Conservation (phyloP, 2,329 filamentous ascomycete genomes). For the Xylariomycetidae sp. region DNA sequence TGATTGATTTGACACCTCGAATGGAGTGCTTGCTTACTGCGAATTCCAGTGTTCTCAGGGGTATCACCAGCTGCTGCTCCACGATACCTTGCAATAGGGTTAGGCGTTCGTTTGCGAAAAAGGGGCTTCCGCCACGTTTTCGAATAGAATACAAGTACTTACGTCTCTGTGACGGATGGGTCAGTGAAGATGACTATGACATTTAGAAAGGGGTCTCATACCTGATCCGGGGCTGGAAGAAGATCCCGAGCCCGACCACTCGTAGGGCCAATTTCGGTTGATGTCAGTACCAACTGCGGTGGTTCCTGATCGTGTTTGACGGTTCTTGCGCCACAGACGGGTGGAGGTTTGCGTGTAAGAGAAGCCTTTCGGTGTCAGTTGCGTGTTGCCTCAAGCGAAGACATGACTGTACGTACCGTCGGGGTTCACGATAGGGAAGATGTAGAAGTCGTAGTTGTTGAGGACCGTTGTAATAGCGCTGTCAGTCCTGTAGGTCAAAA, state of each 20-base stretch:
- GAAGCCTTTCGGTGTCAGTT: conserved; percentile 34
- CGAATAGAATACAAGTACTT: too few relatives aligned
- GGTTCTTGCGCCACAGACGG: conserved; percentile 51
- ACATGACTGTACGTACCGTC: conserved; percentile 33
- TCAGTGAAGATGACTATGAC: neutral
- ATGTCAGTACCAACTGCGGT: conserved; percentile 44
- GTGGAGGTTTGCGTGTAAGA: conserved; percentile 46
- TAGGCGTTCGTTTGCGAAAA: neutral
- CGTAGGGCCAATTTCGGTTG: conserved; percentile 49
- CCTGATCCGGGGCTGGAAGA: conserved; percentile 42
- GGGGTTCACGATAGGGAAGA: conserved; percentile 50
- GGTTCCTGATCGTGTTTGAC: conserved; percentile 34
- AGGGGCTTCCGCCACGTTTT: too few relatives aligned
- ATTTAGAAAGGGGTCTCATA: conserved; percentile 5
- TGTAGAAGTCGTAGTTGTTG: conserved; percentile 55
- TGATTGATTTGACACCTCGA: neutral
- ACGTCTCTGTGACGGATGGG: neutral
- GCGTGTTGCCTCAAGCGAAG: neutral
- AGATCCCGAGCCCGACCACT: conserved; percentile 38
- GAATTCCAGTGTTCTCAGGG: conserved; percentile 40
- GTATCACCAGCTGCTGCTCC: conserved; percentile 38
- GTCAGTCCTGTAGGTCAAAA: conserved; percentile 39
- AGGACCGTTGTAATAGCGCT: conserved; percentile 39
- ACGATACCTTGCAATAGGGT: conserved; percentile 33
- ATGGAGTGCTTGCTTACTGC: conserved; percentile 18